Evolutionary conservation across 2,329 filamentous ascomycete species (phyloP).

Genomic region (Pseudocercospora eumusae): DNA sequence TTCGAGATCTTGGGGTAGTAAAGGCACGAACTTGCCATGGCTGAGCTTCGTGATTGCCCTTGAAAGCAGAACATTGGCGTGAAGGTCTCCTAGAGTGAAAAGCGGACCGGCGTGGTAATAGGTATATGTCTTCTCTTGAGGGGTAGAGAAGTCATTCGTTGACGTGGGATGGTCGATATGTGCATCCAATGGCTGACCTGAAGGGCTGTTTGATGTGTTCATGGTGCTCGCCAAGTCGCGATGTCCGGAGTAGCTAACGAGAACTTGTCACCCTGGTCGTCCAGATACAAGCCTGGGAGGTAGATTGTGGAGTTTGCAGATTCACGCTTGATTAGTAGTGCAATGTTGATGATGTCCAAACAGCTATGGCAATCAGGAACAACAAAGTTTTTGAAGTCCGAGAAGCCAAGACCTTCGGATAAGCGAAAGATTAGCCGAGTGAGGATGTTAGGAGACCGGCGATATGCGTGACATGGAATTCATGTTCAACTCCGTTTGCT

Average conservation of each 20-base stretch:
- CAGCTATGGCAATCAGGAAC: not conserved
- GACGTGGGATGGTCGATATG: not conserved
- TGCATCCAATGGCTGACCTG: not conserved
- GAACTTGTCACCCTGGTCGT: not conserved
- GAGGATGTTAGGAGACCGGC: not conserved
- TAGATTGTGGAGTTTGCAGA: not conserved
- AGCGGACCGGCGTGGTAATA: constrained; percentile 27
- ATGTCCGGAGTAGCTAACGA: not conserved
- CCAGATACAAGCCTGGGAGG: not conserved
- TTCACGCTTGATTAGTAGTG: not conserved
- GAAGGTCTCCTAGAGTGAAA: constrained; percentile 23
- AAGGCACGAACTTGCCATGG: constrained; percentile 16
- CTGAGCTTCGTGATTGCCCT: constrained; percentile 16
- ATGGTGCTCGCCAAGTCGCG: not conserved
- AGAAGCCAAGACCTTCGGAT: not conserved
- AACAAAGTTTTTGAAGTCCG: not conserved
- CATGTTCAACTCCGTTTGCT: not conserved
- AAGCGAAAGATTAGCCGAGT: not conserved
- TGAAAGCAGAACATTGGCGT: constrained; percentile 23
- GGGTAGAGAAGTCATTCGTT: not conserved
- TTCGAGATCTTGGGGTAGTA: constrained; percentile 25
- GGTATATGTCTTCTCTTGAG: constrained; percentile 8
- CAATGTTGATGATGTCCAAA: not conserved
- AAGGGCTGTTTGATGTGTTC: not conserved
- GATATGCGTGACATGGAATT: not conserved